A percentile compares a stretch with the other conserved stretches of the same genome.
Evolutionary conservation across 192 early-diverging fungal genomes (phyloP).

Genomic region (Backusella tuberculispora): DNA sequence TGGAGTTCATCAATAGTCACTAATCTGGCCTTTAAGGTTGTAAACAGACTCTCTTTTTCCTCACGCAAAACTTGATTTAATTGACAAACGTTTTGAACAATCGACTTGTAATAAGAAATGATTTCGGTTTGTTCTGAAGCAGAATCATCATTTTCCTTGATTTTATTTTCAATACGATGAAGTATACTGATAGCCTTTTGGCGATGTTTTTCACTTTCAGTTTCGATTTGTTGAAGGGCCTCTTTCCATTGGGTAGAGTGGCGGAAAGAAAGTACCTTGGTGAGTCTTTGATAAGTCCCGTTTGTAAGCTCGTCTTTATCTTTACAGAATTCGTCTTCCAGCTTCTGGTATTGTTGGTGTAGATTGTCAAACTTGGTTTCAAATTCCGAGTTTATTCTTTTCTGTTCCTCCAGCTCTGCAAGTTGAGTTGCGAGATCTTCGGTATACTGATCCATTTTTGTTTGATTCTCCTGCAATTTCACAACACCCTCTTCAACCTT

Average conservation of each 20-base stretch:
- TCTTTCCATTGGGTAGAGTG: slow-evolving; percentile 4
- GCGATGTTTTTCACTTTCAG: neutral
- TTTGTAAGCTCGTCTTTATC: neutral
- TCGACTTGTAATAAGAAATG: neutral
- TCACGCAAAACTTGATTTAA: neutral
- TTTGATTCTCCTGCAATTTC: neutral
- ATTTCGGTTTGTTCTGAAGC: neutral
- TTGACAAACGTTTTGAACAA: neutral
- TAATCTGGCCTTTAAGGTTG: neutral
- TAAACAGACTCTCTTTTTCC: neutral
- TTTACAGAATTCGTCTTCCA: neutral
- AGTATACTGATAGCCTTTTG: neutral
- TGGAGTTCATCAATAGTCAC: neutral
- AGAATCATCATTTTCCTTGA: neutral
- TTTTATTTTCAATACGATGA: neutral
- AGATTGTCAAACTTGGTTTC: neutral
- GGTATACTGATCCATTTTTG: neutral
- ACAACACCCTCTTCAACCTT: neutral
- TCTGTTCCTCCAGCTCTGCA: neutral
- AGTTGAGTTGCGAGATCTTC: neutral
- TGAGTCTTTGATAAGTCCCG: neutral
- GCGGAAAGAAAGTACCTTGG: neutral
- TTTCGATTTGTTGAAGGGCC: neutral
- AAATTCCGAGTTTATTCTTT: neutral
- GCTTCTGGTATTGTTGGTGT: neutral